Evolutionary conservation across 371 early-diverging fungal species (phyloP), one percentile per base, ranked within the genome.

Genomic region (Saksenaea vasiformis): DNA sequence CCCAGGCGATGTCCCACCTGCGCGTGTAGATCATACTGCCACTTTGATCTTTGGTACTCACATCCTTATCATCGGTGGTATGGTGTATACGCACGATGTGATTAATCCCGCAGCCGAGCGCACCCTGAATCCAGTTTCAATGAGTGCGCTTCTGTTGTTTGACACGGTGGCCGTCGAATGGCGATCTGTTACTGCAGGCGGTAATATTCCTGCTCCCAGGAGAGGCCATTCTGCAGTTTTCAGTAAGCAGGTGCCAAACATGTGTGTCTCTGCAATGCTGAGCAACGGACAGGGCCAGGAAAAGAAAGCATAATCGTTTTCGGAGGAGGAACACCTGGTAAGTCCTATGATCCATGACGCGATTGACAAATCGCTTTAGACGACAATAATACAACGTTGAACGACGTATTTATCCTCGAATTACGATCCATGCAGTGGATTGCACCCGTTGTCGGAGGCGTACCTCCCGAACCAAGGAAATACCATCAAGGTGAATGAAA

Each of bases 191-290:
- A 79, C 72, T 14, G 79, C 79, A 10, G 72, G 72, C 5, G 79
- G 79, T 17, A 79, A 79, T 44, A 72, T 79, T 17, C 79, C 79
- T 43, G 79, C 79, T 8, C 79, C 79, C 13, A 64, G 79, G 27
- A 38, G 74, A 43, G 79, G 77, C 17, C 79, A 79, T 59, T 76
- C 79, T 31, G 74, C 79, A 35, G 71, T 74, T 2, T 58, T 76
- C 19, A 71, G 76, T 79, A 75, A 69, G 57, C 35, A 15, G 15
- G 11, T 54, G 5, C 15, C 28, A 22, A 5, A 26, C 27, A 38
- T 56, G 55, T 14, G 55, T 35, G 14, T 14, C 38, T 28, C 15
- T 39, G 1, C 22, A 35, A 15, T 15, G 8, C 22, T 56, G 10
- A 28, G 10, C 11, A 31, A 15, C 14, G 10, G 15, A 22, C 59